These are phyloP conservation scores for Coffea canephora DNA, from an alignment of 257 asterid species.

Conservation along the genomic window DNA sequence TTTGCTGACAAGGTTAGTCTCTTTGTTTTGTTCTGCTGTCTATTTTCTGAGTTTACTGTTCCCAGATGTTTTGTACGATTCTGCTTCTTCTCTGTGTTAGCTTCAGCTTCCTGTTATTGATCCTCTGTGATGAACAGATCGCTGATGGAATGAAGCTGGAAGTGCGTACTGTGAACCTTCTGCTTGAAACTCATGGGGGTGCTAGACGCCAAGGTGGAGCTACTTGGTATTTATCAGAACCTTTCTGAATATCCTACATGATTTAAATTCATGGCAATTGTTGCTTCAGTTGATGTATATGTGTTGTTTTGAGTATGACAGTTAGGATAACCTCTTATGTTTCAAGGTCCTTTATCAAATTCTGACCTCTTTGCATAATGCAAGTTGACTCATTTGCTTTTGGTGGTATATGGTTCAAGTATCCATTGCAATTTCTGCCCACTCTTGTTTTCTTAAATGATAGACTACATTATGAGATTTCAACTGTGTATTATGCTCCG, in stretches of 20 bases:
- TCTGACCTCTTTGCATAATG: not conserved
- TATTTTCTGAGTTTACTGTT: slow-evolving; percentile 15
- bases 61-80: not conserved
- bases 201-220: slow-evolving; percentile 84
- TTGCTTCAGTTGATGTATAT: not conserved
- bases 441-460: not conserved
- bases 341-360: not conserved
- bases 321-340: not conserved
- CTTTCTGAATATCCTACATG: slow-evolving; percentile 19
- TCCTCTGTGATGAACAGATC: slow-evolving; percentile 55
- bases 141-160: slow-evolving; percentile 98
- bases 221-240: slow-evolving; percentile 64
- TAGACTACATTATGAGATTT: not conserved
- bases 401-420: not conserved
- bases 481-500: not conserved
- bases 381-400: not conserved
- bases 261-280: not conserved
- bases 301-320: not conserved
- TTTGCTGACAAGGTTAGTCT: slow-evolving; percentile 89
- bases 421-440: not conserved
- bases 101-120: slow-evolving; percentile 13
- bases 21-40: slow-evolving; percentile 12
- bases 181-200: slow-evolving; percentile 97
- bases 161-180: slow-evolving; percentile 78
- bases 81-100: not conserved